Evolutionary conservation across 257 asterid genomes (phyloP).

Genomic region (Salvia rosmarinus): DNA sequence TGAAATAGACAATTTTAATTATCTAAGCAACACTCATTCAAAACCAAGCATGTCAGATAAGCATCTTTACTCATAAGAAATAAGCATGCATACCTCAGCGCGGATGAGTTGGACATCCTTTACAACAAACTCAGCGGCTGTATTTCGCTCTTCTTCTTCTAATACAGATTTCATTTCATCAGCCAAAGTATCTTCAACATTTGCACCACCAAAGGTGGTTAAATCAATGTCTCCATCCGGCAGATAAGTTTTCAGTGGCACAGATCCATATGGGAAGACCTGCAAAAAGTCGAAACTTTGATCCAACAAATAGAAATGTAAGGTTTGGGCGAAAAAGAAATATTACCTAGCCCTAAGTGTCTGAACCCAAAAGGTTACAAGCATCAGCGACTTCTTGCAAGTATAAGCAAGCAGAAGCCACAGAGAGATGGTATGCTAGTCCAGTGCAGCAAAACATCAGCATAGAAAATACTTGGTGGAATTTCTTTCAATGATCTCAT

Average conservation of each 20-base stretch:
- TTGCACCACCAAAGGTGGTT: slow-evolving; percentile 70
- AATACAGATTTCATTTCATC: slow-evolving; percentile 62
- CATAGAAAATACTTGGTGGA: background rate
- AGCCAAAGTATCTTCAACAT: slow-evolving; percentile 62
- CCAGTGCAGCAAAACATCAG: too few relatives aligned
- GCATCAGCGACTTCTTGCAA: slow-evolving; percentile 11
- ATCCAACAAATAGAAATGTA: slow-evolving; percentile 5
- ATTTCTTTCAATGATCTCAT: background rate
- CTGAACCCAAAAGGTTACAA: background rate
- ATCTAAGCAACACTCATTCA: slow-evolving; percentile 5
- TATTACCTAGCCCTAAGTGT: background rate
- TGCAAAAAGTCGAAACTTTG: slow-evolving; percentile 41
- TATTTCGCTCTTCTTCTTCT: slow-evolving; percentile 62
- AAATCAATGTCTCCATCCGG: slow-evolving; percentile 98
- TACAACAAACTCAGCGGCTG: slow-evolving; percentile 58
- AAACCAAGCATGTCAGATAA: slow-evolving; percentile 7
- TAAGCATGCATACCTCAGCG: slow-evolving; percentile 71
- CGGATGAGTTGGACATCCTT: slow-evolving; percentile 84
- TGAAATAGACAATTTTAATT: background rate
- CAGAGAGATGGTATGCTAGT: too few relatives aligned
- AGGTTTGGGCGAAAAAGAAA: background rate
- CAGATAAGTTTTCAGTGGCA: slow-evolving; percentile 90
- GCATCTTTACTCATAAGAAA: slow-evolving; percentile 7
- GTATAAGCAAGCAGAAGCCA: slow-evolving; percentile 4
- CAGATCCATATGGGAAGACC: slow-evolving; percentile 94